Evolutionary conservation across 2,329 filamentous ascomycete genomes (phyloP).

Genomic region (Neonectria ditissima): DNA sequence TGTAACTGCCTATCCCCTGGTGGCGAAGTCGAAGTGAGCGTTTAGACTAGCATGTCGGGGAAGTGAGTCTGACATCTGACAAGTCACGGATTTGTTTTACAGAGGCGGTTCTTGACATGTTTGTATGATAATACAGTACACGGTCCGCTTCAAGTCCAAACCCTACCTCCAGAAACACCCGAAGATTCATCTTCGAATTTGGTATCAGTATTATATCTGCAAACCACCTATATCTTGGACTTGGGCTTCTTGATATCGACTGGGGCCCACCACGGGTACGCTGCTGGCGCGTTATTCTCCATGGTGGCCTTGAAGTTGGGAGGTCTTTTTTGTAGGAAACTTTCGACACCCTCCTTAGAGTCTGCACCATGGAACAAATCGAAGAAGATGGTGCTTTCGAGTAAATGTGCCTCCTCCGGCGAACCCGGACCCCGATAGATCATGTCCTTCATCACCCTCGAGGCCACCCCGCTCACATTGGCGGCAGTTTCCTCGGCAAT

Average conservation of each 20-base stretch:
- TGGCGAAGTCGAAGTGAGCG: not conserved
- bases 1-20: constrained; percentile 9
- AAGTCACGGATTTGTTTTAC: constrained; percentile 16
- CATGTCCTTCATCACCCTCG: constrained; percentile 77
- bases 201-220: not conserved
- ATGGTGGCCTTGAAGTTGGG: constrained; percentile 72
- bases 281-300: constrained; percentile 67
- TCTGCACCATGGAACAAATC: constrained; percentile 70
- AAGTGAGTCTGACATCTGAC: not conserved
- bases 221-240: constrained; percentile 38
- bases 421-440: constrained; percentile 70
- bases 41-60: constrained; percentile 1
- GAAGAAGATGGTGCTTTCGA: constrained; percentile 75
- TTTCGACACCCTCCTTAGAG: constrained; percentile 73
- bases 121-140: not conserved
- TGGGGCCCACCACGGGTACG: constrained; percentile 77
- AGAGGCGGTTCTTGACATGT: not conserved
- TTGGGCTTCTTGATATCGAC: constrained; percentile 48
- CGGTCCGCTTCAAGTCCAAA: not conserved
- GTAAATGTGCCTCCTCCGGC: constrained; percentile 76
- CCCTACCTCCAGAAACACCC: not conserved
- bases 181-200: not conserved
- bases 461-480: constrained; percentile 74
- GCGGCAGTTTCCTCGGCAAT: constrained; percentile 74
- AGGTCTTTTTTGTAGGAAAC: constrained; percentile 77